Evolutionary conservation across 805 yeast genomes (phyloP).

Genomic region (Candida nemodendra): DNA sequence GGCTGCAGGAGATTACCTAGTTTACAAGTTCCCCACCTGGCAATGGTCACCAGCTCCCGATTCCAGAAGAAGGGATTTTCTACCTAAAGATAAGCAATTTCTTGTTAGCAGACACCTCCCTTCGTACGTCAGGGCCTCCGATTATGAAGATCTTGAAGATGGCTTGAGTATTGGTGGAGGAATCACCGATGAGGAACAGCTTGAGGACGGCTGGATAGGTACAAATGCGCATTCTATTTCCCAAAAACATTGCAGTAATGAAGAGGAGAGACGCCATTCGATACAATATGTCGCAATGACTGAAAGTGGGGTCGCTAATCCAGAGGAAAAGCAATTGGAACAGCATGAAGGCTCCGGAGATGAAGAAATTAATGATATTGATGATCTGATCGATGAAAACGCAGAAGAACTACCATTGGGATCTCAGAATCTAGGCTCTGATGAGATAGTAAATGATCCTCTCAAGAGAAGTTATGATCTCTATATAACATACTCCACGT

Average conservation of each 20-base stretch:
- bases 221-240: constrained; percentile 24
- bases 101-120: constrained; percentile 90
- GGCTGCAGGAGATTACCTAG: constrained; percentile 89
- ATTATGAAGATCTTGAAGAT: constrained; percentile 44
- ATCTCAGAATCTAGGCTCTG: constrained; percentile 32
- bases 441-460: constrained; percentile 36
- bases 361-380: constrained; percentile 43
- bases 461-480: constrained; percentile 76
- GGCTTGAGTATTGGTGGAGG: neutral
- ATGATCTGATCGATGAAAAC: constrained; percentile 35
- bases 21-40: constrained; percentile 95
- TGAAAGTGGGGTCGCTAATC: constrained; percentile 16
- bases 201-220: constrained; percentile 62
- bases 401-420: constrained; percentile 35
- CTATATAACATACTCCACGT: constrained; percentile 89
- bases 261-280: constrained; percentile 29
- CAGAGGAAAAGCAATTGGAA: constrained; percentile 7
- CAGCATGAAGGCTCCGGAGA: constrained; percentile 16
- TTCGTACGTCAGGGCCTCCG: constrained; percentile 67
- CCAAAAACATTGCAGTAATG: constrained; percentile 20
- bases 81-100: constrained; percentile 85
- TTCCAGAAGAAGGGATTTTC: constrained; percentile 57
- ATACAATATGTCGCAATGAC: constrained; percentile 23
- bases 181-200: neutral
- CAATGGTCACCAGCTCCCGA: constrained; percentile 72